A percentile compares a stretch with the other conserved stretches of the same genome.
Evolutionary conservation across 1,284 basidiomycete genomes (phyloP).

Genomic region (Vanrija humicola): DNA sequence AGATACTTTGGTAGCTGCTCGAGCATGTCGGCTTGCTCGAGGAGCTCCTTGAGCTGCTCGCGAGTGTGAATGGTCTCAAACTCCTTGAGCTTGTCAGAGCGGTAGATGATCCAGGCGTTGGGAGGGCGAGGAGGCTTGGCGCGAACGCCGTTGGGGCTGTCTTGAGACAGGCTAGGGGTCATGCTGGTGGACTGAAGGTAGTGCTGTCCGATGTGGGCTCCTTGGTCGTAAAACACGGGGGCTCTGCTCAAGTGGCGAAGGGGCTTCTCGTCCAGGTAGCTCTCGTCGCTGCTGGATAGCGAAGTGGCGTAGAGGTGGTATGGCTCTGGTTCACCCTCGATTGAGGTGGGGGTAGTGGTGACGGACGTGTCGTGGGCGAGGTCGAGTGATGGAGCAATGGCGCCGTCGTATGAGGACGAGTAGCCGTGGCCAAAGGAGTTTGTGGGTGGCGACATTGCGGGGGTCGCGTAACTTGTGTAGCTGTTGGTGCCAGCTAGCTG

Average conservation of each 20-base stretch:
- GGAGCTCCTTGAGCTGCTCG: slow-evolving; percentile 7
- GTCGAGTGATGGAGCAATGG: neutral
- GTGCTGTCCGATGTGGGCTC: too few species aligned
- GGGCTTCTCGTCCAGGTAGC: too few species aligned
- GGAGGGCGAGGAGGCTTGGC: slow-evolving; percentile 57
- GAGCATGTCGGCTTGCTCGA: slow-evolving; percentile 11
- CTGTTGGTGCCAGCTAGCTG: neutral
- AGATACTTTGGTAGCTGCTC: neutral
- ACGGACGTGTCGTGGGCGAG: slow-evolving; percentile 1
- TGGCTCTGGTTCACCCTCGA: neutral
- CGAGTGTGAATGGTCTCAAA: neutral
- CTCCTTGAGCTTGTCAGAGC: slow-evolving; percentile 58
- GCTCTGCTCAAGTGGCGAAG: too few species aligned
- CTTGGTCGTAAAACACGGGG: too few species aligned
- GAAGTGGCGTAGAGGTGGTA: too few species aligned
- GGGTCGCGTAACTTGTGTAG: neutral
- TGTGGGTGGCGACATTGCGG: too few species aligned
- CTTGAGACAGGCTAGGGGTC: too few species aligned
- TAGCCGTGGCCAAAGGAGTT: too few species aligned
- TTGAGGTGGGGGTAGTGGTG: neutral
- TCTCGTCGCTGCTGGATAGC: too few species aligned
- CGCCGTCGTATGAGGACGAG: neutral
- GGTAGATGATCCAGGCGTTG: slow-evolving; percentile 91
- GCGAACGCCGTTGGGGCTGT: too few species aligned
- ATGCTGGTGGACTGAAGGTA: too few species aligned